A percentile compares a stretch with the other conserved stretches of the same genome.
Conservation (phyloP, 1,284 basidiomycete species). For the Trichosporon sp. region DNA sequence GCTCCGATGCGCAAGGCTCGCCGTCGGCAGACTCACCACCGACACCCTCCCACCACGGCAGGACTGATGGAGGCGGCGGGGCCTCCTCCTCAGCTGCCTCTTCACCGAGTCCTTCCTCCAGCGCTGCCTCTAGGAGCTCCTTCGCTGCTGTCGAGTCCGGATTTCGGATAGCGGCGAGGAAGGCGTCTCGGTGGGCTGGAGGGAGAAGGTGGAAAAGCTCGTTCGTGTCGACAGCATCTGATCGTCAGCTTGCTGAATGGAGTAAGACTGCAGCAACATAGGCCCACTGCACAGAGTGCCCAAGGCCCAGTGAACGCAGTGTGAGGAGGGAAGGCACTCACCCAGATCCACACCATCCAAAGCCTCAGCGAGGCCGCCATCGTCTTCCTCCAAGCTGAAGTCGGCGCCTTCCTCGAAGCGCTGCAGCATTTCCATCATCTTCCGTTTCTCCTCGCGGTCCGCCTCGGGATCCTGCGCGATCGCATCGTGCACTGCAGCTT, state of each 20-base stretch:
- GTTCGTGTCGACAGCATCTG: constrained; percentile 44
- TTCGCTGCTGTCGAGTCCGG: constrained; percentile 36
- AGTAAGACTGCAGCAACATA: too few species aligned
- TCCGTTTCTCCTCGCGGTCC: constrained; percentile 37
- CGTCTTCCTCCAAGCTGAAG: constrained; percentile 27
- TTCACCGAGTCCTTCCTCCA: constrained; percentile 15
- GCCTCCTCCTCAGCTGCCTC: constrained; percentile 3
- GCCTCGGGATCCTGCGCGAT: constrained; percentile 36
- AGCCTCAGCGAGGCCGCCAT: constrained; percentile 25
- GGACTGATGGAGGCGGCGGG: constrained; percentile 2
- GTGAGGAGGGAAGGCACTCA: constrained; percentile 17
- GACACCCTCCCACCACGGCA: constrained; percentile 21
- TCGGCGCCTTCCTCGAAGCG: constrained; percentile 41
- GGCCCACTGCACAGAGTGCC: too few species aligned
- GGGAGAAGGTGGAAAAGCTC: constrained; percentile 42
- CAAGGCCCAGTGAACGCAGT: too few species aligned
- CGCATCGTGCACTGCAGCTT: constrained; percentile 32
- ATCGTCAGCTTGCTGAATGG: constrained; percentile 11
- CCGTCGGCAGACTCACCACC: constrained; percentile 1
- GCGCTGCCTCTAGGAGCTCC: constrained; percentile 31
- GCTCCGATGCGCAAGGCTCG: constrained; percentile 13
- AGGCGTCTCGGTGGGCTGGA: constrained; percentile 36
- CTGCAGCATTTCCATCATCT: constrained; percentile 45
- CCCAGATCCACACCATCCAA: constrained; percentile 40
- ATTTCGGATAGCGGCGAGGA: constrained; percentile 36